Percentiles rank a stretch among this genome's conserved stretches.
Evolutionary conservation across 2,329 filamentous ascomycete genomes (phyloP).

Genomic region (Xylariaceae sp.): DNA sequence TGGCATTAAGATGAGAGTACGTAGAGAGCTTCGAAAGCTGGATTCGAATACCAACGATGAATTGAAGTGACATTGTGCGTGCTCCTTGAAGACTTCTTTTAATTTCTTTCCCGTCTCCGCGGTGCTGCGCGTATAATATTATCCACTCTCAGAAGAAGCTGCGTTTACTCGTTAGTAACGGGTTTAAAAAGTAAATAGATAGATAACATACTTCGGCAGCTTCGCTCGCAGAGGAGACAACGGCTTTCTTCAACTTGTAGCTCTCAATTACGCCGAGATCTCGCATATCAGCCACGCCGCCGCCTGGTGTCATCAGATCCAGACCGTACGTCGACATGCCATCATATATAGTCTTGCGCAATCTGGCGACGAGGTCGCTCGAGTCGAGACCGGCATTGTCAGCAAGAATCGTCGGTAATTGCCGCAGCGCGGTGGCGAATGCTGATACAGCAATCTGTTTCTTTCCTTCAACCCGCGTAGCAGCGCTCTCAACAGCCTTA

Average conservation of each 20-base stretch:
- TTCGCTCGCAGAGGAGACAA: conserved; percentile 92
- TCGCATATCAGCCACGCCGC: conserved; percentile 91
- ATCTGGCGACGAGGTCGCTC: conserved; percentile 82
- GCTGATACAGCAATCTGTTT: conserved; percentile 88
- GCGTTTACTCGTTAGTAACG: conserved; percentile 7
- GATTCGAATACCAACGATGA: background rate
- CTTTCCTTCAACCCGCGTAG: conserved; percentile 93
- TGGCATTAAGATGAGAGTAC: background rate
- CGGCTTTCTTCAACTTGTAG: conserved; percentile 98
- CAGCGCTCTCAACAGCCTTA: conserved; percentile 90
- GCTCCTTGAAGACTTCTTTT: background rate
- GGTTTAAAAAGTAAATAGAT: too few species aligned
- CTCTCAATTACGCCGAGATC: conserved; percentile 93
- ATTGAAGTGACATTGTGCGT: background rate
- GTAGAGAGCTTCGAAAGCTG: background rate
- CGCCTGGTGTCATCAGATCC: conserved; percentile 82
- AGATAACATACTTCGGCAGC: conserved; percentile 74
- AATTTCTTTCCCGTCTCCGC: conserved; percentile 72
- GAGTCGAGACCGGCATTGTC: conserved; percentile 97
- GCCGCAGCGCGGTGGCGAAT: conserved; percentile 82
- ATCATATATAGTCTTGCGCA: conserved; percentile 91
- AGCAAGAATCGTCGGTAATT: conserved; percentile 91
- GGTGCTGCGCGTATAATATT: conserved; percentile 96
- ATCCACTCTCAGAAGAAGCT: conserved; percentile 89
- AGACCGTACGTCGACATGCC: conserved; percentile 89